These are phyloP conservation scores for Phanerochaete sordida DNA, from an alignment of 768 basidiomycete species.

Conservation along the genomic window DNA sequence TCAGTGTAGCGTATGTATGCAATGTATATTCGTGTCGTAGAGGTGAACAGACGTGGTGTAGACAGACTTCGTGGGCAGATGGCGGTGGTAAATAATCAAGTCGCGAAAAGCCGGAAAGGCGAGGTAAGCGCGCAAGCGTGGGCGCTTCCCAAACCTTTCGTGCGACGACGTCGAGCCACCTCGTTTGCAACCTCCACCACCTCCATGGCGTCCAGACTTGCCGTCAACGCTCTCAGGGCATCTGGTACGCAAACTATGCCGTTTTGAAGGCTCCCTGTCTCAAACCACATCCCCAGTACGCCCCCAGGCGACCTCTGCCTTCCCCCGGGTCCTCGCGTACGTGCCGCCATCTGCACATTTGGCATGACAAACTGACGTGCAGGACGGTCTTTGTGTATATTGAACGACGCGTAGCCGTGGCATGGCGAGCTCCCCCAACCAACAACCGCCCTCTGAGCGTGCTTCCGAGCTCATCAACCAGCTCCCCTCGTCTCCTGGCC, in stretches of 20 bases:
- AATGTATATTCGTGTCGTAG: too few relatives aligned
- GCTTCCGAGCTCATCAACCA: constrained; percentile 89
- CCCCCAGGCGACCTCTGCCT: constrained; percentile 34
- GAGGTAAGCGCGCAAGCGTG: constrained; percentile 1
- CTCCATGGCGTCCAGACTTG: constrained; percentile 69
- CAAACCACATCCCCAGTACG: constrained; percentile 37
- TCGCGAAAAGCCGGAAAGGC: constrained; percentile 14
- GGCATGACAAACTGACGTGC: not conserved
- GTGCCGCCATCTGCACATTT: constrained; percentile 7
- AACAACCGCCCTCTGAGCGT: constrained; percentile 77
- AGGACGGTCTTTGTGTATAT: not conserved
- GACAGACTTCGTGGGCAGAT: too few relatives aligned
- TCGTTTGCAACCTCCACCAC: constrained; percentile 4
- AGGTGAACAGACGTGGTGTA: too few relatives aligned
- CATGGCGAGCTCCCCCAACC: constrained; percentile 56
- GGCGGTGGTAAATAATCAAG: too few relatives aligned
- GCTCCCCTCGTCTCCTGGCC: constrained; percentile 76
- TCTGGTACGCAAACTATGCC: constrained; percentile 39
- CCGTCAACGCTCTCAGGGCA: constrained; percentile 58
- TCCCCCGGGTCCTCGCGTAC: constrained; percentile 27
- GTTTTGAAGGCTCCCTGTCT: not conserved
- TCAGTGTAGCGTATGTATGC: too few relatives aligned
- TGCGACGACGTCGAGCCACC: constrained; percentile 11
- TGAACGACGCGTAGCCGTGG: constrained; percentile 45
- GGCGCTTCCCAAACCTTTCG: constrained; percentile 2